Base-by-base conservation (phyloP, 2,329 filamentous ascomycete genomes). In the Microsporum ferrugineum region DNA sequence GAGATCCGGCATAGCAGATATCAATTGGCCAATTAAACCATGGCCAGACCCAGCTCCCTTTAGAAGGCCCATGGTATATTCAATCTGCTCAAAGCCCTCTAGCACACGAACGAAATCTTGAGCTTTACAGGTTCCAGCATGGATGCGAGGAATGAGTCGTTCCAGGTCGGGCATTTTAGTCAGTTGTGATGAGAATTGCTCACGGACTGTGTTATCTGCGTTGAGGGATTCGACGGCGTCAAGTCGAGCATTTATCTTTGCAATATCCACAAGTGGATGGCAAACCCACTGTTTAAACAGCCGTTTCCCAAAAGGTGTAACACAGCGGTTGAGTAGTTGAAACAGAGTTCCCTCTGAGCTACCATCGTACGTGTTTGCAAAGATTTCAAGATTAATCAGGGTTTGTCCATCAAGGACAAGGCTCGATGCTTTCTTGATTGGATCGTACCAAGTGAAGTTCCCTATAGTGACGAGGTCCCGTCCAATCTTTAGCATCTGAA, bases 271-370 rank as follows among this genome's bases (percentile, higher is more conserved):
- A 12, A 99, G 79, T 1, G 94, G 94, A 73, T 99, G 94, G 69
- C 92, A 97, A 2, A 99, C 88, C 94, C 94, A 99, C 72, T 96
- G 91, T 60, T 91, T 88, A 73, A 99, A 91, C 72, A 96, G 84
- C 8, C 94, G 88, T 76, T 99, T 99, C 61, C 94, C 94, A 70
- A 99, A 99, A 0, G 94, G 92, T 2, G 94, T 97, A 64, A 96
- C 87, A 71, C 94, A 99, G 58, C 90, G 85, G 72, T 99, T 97
- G 59, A 99, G 82, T 65, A 99, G 84, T 58, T 83, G 83, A 74
- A 97, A 99, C 1, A 99, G 77, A 0, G 94, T 97, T 5, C 94
- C 94, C 43, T 95, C 88, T 0, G 80, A 72, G 12, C 89, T 85
- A 5, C 91, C 92, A 70, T 96, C 92, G 66, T 88, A 90, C 0